Base-by-base conservation (phyloP, 2,329 filamentous ascomycete genomes). In the Microsporum audouinii region DNA sequence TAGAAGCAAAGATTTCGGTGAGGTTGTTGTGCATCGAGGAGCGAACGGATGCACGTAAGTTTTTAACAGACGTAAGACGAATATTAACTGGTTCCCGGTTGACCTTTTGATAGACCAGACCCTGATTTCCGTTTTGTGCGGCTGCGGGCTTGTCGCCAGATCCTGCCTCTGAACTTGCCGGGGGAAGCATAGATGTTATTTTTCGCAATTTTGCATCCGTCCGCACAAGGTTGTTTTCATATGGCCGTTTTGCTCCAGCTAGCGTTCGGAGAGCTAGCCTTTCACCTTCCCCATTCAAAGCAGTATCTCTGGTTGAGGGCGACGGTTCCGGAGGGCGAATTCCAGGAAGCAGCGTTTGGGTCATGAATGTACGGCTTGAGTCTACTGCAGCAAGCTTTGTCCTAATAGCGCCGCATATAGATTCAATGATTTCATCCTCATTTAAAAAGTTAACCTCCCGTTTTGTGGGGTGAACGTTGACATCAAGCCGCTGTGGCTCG, bases 381-480 rank as follows among this genome's bases (percentile, higher is more conserved):
- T 99, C 94, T 5, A 97, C 91, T 57, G 87, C 86, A 8, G 90
- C 88, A 2, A 99, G 81, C 66, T 87, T 87, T 6, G 83, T 80
- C 59, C 88, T 83, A 27, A 99, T 88, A 59, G 88, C 83, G 63
- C 86, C 84, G 75, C 91, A 96, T 3, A 99, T 85, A 12, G 84
- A 82, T 65, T 94, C 88, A 55, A 94, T 88, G 53, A 99, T 95
- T 67, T 99, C 94, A 65, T 99, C 94, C 71, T 99, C 94, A 64
- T 97, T 96, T 27, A 99, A 80, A 68, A 99, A 97, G 69, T 97
- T 94, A 23, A 99, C 94, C 71, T 99, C 92, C 58, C 90, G 82
- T 73, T 99, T 99, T 0, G 94, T 99, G 0, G 94, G 94, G 72
- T 99, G 94, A 0, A 99, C 88, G 67, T 99, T 99, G 70, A 99